Base-by-base conservation (phyloP, 345 rosid genomes). In the Geranium rotundifolium region DNA sequence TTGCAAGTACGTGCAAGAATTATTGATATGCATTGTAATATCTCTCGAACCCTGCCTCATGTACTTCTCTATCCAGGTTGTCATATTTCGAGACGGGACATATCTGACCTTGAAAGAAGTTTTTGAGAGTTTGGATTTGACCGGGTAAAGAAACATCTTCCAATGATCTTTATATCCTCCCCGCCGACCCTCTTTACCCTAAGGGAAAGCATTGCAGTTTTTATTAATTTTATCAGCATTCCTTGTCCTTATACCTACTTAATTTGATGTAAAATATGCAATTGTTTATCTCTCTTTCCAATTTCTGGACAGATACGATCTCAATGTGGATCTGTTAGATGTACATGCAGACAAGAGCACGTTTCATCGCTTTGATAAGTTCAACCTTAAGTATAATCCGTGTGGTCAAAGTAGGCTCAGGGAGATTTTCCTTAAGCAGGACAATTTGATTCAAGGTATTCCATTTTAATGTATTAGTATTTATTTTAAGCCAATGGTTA, bases 261-360 rank as follows among this genome's bases (percentile, higher is more conserved):
- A 0, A 34, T 8, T 34, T 34, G 41, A 5, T 34, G 1, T 34
- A 34, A 23, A 23, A 34, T 1, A 34, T 4, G 4, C 41, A 34
- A 8, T 4, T 18, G 62, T 12, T 65, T 19, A 54, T 67, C 58
- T 29, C 52, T 63, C 41, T 58, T 57, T 0, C 27, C 29, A 62
- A 69, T 72, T 7, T 39, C 63, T 63, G 66, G 58, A 55, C 81
- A 95, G 99, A 80, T 79, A 90, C 80, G 97, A 95, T 73, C 72
- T 95, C 69, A 95, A 90, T 71, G 97, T 95, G 71, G 97, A 90
- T 71, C 97, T 95, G 71, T 77, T 95, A 81, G 99, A 95, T 78
- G 99, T 95, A 73, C 99, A 95, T 58, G 99, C 97, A 34, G 97
- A 90, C 85, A 95, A 95, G 79, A 95, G 97, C 79, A 95, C 99